Conservation (phyloP, 148 eudicot species). For the Oxyria digyna region DNA sequence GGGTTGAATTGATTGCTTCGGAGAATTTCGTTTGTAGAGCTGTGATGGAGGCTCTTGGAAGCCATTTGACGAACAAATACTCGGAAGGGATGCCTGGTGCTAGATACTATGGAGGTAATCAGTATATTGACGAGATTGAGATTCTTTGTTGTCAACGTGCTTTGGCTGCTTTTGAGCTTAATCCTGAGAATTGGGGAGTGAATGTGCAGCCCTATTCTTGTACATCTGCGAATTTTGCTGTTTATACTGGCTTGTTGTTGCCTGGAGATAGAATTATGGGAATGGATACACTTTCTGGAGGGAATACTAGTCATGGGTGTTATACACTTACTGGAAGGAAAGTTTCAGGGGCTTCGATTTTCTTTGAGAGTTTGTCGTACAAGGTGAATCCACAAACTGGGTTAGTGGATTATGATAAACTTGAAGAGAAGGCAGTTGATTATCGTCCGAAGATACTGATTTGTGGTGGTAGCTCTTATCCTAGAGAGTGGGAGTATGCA, state of each 20-base stretch:
- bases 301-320: slow-evolving; percentile 84
- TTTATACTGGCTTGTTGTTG: slow-evolving; percentile 62
- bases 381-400: slow-evolving; percentile 75
- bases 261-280: slow-evolving; percentile 96
- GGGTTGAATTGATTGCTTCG: slow-evolving; percentile 84
- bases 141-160: slow-evolving; percentile 64
- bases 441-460: slow-evolving; percentile 90
- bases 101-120: slow-evolving; percentile 78
- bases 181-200: slow-evolving; percentile 69
- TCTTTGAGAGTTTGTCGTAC: slow-evolving; percentile 79
- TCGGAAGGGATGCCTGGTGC: slow-evolving; percentile 91
- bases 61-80: slow-evolving; percentile 77
- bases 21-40: slow-evolving; percentile 91
- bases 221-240: slow-evolving; percentile 83
- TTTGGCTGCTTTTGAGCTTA: slow-evolving; percentile 62
- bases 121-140: slow-evolving; percentile 81
- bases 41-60: slow-evolving; percentile 85
- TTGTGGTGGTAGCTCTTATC: slow-evolving; percentile 94
- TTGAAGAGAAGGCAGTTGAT: slow-evolving; percentile 84
- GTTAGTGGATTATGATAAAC: slow-evolving; percentile 63
- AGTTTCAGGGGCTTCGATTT: slow-evolving; percentile 88
- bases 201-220: slow-evolving; percentile 94
- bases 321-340: slow-evolving; percentile 83
- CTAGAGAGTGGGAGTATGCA: slow-evolving; percentile 83
- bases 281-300: slow-evolving; percentile 78